Base-by-base conservation (phyloP, 148 eudicot genomes). In the Heliosperma pusillum region DNA sequence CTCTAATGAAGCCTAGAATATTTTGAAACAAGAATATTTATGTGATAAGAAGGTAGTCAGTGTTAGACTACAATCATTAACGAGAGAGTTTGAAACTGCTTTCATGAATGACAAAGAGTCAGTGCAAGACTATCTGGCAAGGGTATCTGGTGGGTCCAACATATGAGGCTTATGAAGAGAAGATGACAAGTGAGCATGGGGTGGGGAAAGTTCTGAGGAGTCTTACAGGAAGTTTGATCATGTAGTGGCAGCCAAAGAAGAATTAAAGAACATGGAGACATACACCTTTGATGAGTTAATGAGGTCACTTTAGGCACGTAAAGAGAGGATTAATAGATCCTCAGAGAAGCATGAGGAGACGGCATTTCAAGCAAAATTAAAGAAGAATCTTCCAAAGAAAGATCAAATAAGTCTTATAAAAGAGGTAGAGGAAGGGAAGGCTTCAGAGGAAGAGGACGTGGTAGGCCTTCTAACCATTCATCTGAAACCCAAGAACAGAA, bases 71-170 rank as follows among this genome's bases (percentile, higher is more conserved):
- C 58, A 74, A 74, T 30, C 69, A 3, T 8, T 74, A 8, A 30
- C 56, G 45, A 15, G 21, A 40, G 57, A 27, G 17, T 72, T 57
- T 72, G 62, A 56, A 26, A 61, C 61, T 30, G 10, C 68, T 15
- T 3, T 10, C 25, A 66, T 75, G 71, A 27, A 15, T 8, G 42
- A 65, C 8, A 30, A 65, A 4, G 45, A 65, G n/a, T 27, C 69
- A 11, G 69, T 65, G 47, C 78, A 75, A 75, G 78, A 27, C 4
- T 75, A 50, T 53, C 7, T 66, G 71, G 26, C 42, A 22, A 74
- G 56, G n/a, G 69, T 61, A 2, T 74, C 63, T 3, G 44, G 26
- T n/a, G 29, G 8, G 70, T 75, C n/a, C 67, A 66, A 9, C 70
- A 40, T 6, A 66, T 65, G 78, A 66, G 47, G 52, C 52, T 7